Base-by-base conservation (phyloP, 2,329 filamentous ascomycete species). In the Drechslerella stenobrocha region DNA sequence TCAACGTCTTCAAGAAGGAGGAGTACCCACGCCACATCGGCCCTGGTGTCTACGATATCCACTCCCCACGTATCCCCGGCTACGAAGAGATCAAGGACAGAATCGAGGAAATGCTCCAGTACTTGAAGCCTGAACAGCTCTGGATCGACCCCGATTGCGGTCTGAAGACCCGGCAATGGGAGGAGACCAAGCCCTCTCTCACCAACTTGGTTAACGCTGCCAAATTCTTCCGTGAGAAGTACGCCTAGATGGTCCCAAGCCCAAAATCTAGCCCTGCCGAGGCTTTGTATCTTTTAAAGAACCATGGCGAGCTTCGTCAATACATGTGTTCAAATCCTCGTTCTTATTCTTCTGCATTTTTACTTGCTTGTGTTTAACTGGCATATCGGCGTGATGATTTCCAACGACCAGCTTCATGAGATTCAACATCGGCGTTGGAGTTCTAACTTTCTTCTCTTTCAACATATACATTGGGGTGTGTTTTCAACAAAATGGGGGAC, bases 71-170 rank as follows among this genome's bases (percentile, higher is more conserved):
- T 88, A 85, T 98, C 70, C 93, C 93, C 76, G 88, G 86, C 77
- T 89, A 96, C 86, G 84, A 96, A 82, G 93, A 98, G 86, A 96
- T 98, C 84, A 92, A 90, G 85, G 88, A 91, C 81, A 88, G 93
- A 77, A 88, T 98, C 78, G 86, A 89, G 78, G 93, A 98, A 87
- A 97, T 97, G 93, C 86, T 98, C 73, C 83, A 88, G 80, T 91
- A 90, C 69, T 88, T 97, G 80, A 92, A 90, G 84, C 91, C 91
- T 66, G 90, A 96, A 76, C 93, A 98, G 85, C 89, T 98, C 78
- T 98, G 93, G 93, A 89, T 97, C 81, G 92, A 98, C 84, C 93
- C 93, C 74, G 93, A 98, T 83, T 98, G 93, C 77, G 93, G 93
- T 83, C 86, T 98, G 69, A 98, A 98, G 90, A 98, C 93, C 74